phyloP scores from a whole-genome alignment of 2,329 filamentous ascomycete species.

The Beauveria scarabaeidicola region DNA sequence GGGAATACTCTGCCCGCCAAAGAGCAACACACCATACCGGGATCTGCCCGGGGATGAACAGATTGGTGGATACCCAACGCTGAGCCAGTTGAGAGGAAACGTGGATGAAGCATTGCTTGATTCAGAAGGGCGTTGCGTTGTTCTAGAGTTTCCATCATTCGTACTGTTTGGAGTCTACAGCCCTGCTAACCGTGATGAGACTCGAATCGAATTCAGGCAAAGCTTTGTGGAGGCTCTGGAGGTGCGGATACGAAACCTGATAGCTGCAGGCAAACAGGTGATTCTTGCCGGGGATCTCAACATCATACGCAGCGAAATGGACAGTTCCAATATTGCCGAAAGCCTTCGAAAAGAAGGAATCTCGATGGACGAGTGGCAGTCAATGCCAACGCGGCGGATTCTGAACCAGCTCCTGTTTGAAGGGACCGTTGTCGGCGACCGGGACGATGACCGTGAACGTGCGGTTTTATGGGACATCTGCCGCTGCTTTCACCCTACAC shows the following conservation, averaged over 20 bases:
- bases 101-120: slow-evolving; percentile 70
- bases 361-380: slow-evolving; percentile 63
- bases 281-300: slow-evolving; percentile 86
- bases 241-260: slow-evolving; percentile 73
- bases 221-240: slow-evolving; percentile 76
- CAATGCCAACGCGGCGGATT: slow-evolving; percentile 61
- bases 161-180: slow-evolving; percentile 89
- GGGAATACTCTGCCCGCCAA: slow-evolving; percentile 67
- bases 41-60: slow-evolving; percentile 64
- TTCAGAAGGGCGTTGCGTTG: slow-evolving; percentile 82
- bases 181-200: slow-evolving; percentile 80
- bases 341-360: slow-evolving; percentile 61
- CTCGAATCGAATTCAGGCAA: slow-evolving; percentile 71
- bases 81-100: slow-evolving; percentile 53
- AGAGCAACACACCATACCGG: slow-evolving; percentile 60
- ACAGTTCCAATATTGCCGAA: slow-evolving; percentile 68
- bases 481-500: slow-evolving; percentile 68
- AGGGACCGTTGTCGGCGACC: slow-evolving; percentile 57
- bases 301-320: slow-evolving; percentile 59
- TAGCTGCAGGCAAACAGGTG: slow-evolving; percentile 72
- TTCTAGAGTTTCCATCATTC: slow-evolving; percentile 91
- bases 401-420: slow-evolving; percentile 80
- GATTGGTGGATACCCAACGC: slow-evolving; percentile 81
- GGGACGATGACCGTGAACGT: slow-evolving; percentile 60
- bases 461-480: slow-evolving; percentile 78